Percentiles rank a stretch among this genome's conserved stretches.
phyloP scores from a whole-genome alignment of 1,139 yeast genomes.

The Kodamaea alishanica region DNA sequence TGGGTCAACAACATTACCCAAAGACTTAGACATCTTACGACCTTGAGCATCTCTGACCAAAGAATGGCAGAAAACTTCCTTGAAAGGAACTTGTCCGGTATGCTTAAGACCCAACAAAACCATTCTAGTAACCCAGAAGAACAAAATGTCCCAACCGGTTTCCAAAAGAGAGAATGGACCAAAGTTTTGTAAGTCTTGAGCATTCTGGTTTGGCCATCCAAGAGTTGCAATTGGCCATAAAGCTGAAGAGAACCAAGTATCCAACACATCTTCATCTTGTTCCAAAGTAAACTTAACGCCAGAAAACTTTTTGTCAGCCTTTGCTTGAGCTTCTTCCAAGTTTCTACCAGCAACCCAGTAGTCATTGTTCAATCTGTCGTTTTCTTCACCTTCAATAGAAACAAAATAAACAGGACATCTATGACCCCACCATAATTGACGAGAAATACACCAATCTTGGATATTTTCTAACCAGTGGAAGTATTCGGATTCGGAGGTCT shows the following conservation, averaged over 20 bases:
- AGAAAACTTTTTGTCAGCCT: slow-evolving; percentile 75
- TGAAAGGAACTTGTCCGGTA: slow-evolving; percentile 89
- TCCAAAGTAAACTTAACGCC: slow-evolving; percentile 67
- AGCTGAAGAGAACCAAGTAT: slow-evolving; percentile 98
- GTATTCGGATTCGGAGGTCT: slow-evolving; percentile 87
- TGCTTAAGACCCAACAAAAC: slow-evolving; percentile 84
- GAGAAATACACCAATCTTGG: slow-evolving; percentile 99
- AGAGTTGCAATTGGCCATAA: slow-evolving; percentile 96
- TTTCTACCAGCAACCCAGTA: slow-evolving; percentile 92
- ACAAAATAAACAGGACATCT: slow-evolving; percentile 96
- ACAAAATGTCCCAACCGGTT: slow-evolving; percentile 98
- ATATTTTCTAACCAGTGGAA: slow-evolving; percentile 94
- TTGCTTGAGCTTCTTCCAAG: slow-evolving; percentile 75
- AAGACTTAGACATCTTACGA: slow-evolving; percentile 95
- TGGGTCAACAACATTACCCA: slow-evolving; percentile 96
- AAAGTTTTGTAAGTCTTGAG: slow-evolving; percentile 70
- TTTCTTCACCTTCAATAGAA: slow-evolving; percentile 65
- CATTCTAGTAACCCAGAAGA: slow-evolving; percentile 99
- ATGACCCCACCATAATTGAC: slow-evolving; percentile 99
- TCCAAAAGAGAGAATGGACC: slow-evolving; percentile 92
- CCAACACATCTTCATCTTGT: slow-evolving; percentile 97
- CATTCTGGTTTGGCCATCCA: slow-evolving; percentile 82
- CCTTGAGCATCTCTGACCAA: slow-evolving; percentile 99
- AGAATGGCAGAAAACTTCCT: slow-evolving; percentile 96
- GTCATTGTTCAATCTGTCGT: slow-evolving; percentile 59